Evolutionary conservation across 108 stramenopile genomes (phyloP), one percentile per base, ranked within the genome.

Genomic region (Hondaea fermentalgiana): DNA sequence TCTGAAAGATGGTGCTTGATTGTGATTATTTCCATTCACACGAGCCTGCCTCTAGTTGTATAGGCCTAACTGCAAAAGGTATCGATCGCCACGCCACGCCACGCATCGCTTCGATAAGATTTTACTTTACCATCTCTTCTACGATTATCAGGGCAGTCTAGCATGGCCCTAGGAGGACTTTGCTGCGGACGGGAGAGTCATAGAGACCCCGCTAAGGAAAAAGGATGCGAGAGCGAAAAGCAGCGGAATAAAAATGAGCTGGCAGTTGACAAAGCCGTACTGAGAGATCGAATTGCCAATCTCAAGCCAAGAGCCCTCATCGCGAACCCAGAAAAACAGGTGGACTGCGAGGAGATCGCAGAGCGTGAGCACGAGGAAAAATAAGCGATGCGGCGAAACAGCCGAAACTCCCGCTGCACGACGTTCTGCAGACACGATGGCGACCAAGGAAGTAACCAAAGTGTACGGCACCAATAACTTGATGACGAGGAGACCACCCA

Each of bases 241-340:
- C n/a, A 83, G 76, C 45, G 76, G 76, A 23, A 83, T 47, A 23
- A 83, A 83, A 3, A 83, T 83, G 49, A 47, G 28, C 28, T 83
- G 76, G 49, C 49, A 47, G 28, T 83, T 83, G 49, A 53, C 76
- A 23, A 83, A 53, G 51, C 76, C 76, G 76, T 25, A 83, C 28
- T 83, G 76, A 6, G 76, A 83, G 51, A 83, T 83, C 12, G 76
- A 83, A 53, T 83, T 83, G 51, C 76, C 76, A 53, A 83, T 83
- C 76, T 83, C 76, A 6, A 83, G 76, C 76, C 76, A 83, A 23
- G 49, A 53, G 12, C 76, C 76, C 76, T 83, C 49, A 45, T 83
- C 76, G 25, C 76, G 76, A 17, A 83, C 76, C 76, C 76, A 83
- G 76, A 83, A 83, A 45, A 83, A 83, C 1, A 83, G 76, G 23